Base-by-base conservation (phyloP, 441 rosid genomes). In the Breynia disticha region DNA sequence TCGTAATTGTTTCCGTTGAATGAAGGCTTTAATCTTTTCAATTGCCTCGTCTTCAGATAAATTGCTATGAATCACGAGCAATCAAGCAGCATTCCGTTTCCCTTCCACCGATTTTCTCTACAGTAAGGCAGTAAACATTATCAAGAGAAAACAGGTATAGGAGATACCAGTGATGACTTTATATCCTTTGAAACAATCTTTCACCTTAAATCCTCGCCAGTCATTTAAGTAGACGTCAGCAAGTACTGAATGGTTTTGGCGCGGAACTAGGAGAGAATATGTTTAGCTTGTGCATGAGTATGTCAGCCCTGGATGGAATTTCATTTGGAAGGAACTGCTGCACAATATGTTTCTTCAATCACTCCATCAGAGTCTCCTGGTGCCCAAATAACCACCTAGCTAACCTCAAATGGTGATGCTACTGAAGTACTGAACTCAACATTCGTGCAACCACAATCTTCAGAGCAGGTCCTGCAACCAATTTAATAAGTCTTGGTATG, bases 341-440 rank as follows among this genome's bases (percentile, higher is more conserved):
- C 48, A 91, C 98, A 8, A 91, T 84, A 17, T 95, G 95, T 58
- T 91, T 91, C 78, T 88, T 86, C 64, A 84, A 91, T 97, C 98
- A 91, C 60, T 81, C 97, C 95, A 91, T 86, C 6, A 91, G 76
- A 70, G 51, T 86, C 95, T 7, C 98, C 98, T 0, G 95, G 89
- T 18, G 97, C 97, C 49, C 95, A 76, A 62, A 86, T 60, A 59
- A 91, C 97, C 43, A 88, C 95, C 73, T 88, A 86, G 57, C 97
- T 86, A 1, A 82, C 98, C 70, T 91, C 98, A 61, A 91, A 88
- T 16, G 95, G 95, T 10, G 95, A 84, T 68, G 84, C 98, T 41
- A 84, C 93, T n/a, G n/a, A n/a, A n/a, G n/a, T n/a, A n/a, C n/a
- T 5, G 91, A 82, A 74, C 87, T 84, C 78, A 91, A 69, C 89